These are phyloP conservation scores for Endoconidiophora polonica DNA, from an alignment of 2,329 filamentous ascomycete species.

Conservation along the genomic window DNA sequence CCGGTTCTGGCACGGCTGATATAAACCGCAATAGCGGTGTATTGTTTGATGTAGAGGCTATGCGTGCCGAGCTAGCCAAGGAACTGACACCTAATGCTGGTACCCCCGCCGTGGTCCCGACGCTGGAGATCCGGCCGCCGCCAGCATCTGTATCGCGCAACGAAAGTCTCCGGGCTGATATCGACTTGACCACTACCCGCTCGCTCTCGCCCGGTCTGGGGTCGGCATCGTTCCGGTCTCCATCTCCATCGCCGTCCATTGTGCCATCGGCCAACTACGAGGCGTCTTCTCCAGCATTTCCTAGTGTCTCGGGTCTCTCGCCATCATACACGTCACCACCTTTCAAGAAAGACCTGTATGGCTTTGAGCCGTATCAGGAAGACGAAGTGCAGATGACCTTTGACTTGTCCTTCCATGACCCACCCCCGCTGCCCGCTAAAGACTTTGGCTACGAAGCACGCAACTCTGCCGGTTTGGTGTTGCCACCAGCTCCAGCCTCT, in stretches of 20 bases:
- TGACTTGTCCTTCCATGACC: slow-evolving; percentile 41
- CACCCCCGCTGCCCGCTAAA: slow-evolving; percentile 16
- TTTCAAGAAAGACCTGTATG: slow-evolving; percentile 5
- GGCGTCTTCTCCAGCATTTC: neutral
- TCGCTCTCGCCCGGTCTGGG: slow-evolving; percentile 5
- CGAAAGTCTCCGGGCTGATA: slow-evolving; percentile 4
- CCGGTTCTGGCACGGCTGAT: slow-evolving; percentile 29
- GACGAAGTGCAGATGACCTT: slow-evolving; percentile 55
- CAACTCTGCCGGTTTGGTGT: slow-evolving; percentile 15
- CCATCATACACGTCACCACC: slow-evolving; percentile 4
- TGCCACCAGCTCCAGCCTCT: slow-evolving; percentile 12
- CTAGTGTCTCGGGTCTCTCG: neutral
- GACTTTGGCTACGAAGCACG: slow-evolving; percentile 18
- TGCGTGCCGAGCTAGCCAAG: slow-evolving; percentile 65
- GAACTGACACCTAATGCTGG: slow-evolving; percentile 56
- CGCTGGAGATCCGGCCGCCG: slow-evolving; percentile 8
- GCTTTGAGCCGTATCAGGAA: slow-evolving; percentile 18
- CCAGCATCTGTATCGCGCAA: slow-evolving; percentile 7
- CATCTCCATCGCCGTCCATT: slow-evolving; percentile 3
- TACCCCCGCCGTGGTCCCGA: neutral
- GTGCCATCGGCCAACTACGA: slow-evolving; percentile 3
- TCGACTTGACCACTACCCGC: neutral
- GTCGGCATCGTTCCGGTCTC: slow-evolving; percentile 1
- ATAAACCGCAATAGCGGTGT: slow-evolving; percentile 38
- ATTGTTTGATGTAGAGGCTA: slow-evolving; percentile 90